Conservation (phyloP, 2,329 filamentous ascomycete species). For the Samsoniella hepiali region DNA sequence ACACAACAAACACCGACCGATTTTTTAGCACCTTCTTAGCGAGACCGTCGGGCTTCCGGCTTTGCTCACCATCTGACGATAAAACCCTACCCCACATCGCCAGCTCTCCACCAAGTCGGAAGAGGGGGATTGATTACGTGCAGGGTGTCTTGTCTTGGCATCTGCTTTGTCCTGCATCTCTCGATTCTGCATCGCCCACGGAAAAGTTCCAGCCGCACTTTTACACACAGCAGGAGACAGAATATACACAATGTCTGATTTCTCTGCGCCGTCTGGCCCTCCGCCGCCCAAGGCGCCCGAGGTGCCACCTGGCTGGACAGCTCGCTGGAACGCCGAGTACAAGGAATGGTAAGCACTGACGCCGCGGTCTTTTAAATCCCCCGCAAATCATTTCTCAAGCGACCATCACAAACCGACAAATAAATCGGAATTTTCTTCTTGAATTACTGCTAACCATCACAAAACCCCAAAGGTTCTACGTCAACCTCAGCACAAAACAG, state of each 20-base stretch:
- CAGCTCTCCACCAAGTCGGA: conserved; percentile 1
- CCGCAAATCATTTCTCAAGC: background rate
- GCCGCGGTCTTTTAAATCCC: background rate
- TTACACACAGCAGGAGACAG: background rate
- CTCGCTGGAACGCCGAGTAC: conserved; percentile 83
- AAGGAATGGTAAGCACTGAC: conserved; percentile 65
- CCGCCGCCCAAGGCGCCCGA: conserved; percentile 63
- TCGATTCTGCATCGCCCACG: background rate
- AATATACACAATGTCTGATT: conserved; percentile 47
- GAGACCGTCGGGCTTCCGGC: too few species aligned
- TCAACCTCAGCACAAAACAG: conserved; percentile 81
- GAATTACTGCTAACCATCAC: background rate
- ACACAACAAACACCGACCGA: background rate
- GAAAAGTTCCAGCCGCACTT: background rate
- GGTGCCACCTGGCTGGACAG: conserved; percentile 67
- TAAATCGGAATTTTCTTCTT: too few species aligned
- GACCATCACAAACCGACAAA: too few species aligned
- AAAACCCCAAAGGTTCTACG: conserved; percentile 69
- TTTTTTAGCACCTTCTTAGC: too few species aligned
- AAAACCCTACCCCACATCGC: background rate
- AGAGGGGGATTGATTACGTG: conserved; percentile 6
- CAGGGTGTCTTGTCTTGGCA: conserved; percentile 10
- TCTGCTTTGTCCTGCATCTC: background rate
- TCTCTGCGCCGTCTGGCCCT: conserved; percentile 50
- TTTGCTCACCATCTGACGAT: background rate